phyloP scores from a whole-genome alignment of 306 rosid genomes.

The Medicago ruthenica region DNA sequence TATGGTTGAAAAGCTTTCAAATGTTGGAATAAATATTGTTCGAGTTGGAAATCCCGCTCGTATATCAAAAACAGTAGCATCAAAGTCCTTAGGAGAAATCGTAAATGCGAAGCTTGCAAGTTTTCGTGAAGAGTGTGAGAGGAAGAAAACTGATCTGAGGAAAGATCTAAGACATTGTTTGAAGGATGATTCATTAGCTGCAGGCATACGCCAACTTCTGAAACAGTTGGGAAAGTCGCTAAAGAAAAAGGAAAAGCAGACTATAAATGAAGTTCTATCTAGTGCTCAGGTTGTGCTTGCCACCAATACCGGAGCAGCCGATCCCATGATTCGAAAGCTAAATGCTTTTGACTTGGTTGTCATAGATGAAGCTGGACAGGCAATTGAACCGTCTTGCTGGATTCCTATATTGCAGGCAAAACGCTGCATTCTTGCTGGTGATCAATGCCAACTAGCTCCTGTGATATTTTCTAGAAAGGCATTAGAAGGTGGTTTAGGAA shows the following conservation, averaged over 20 bases:
- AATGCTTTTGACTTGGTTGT: conserved; percentile 77
- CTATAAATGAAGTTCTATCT: conserved; percentile 68
- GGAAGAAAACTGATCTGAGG: conserved; percentile 84
- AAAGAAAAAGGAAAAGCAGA: conserved; percentile 82
- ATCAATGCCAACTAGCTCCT: conserved; percentile 88
- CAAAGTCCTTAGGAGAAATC: conserved; percentile 78
- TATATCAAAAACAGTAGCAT: conserved; percentile 65
- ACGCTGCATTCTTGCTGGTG: conserved; percentile 89
- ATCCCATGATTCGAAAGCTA: conserved; percentile 70
- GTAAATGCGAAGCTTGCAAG: conserved; percentile 68
- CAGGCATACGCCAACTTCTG: conserved; percentile 87
- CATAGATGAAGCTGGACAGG: conserved; percentile 88
- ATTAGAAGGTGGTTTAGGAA: conserved; percentile 82
- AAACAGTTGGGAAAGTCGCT: conserved; percentile 72
- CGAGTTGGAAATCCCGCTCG: conserved; percentile 92
- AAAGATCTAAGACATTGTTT: conserved; percentile 78
- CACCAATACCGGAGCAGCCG: conserved; percentile 88
- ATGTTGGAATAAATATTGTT: conserved; percentile 63
- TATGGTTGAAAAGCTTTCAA: conserved; percentile 78
- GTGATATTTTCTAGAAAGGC: conserved; percentile 84
- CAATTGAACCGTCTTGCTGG: conserved; percentile 93
- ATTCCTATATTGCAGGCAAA: conserved; percentile 75
- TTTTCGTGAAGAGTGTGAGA: conserved; percentile 68
- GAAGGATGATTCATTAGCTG: conserved; percentile 81
- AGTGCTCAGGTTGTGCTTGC: conserved; percentile 85